phyloP scores from a whole-genome alignment of 192 early-diverging fungal genomes.

The Chytriomyces confervae region DNA sequence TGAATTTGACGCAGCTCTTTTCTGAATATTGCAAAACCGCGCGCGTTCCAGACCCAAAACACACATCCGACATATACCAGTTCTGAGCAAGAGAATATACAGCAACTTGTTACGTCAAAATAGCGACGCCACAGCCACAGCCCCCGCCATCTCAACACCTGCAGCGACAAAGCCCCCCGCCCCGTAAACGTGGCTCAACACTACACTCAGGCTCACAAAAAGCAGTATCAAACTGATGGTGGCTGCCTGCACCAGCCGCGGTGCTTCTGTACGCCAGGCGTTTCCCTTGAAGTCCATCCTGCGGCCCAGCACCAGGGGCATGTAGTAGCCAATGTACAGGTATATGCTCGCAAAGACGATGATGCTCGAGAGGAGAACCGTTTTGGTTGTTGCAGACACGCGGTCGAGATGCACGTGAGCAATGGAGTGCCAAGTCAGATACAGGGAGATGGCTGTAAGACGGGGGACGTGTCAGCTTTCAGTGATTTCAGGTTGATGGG shows the following conservation, averaged over 20 bases:
- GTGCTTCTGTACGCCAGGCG: conserved; percentile 11
- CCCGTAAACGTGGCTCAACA: conserved; percentile 11
- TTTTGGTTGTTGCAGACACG: neutral
- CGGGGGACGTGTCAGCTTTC: neutral
- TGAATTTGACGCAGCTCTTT: neutral
- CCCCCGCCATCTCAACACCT: conserved; percentile 2
- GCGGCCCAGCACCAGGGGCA: conserved; percentile 11
- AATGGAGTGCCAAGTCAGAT: conserved; percentile 3
- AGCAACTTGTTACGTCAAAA: neutral
- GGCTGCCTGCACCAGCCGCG: conserved; percentile 16
- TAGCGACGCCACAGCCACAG: neutral
- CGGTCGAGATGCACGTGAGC: neutral
- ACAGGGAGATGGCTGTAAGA: neutral
- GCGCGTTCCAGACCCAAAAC: no score
- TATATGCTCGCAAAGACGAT: neutral
- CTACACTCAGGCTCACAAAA: neutral
- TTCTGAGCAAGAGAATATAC: no score
- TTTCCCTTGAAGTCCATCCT: neutral
- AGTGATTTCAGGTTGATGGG: no score
- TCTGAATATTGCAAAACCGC: no score
- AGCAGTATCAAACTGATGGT: conserved; percentile 13
- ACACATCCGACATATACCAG: no score
- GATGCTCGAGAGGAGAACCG: neutral
- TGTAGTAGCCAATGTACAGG: conserved; percentile 23
- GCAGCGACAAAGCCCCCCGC: neutral